Percentiles rank a stretch among this genome's conserved stretches.
Conservation (phyloP, 306 rosid species). For the Cicer pinnatifidum region DNA sequence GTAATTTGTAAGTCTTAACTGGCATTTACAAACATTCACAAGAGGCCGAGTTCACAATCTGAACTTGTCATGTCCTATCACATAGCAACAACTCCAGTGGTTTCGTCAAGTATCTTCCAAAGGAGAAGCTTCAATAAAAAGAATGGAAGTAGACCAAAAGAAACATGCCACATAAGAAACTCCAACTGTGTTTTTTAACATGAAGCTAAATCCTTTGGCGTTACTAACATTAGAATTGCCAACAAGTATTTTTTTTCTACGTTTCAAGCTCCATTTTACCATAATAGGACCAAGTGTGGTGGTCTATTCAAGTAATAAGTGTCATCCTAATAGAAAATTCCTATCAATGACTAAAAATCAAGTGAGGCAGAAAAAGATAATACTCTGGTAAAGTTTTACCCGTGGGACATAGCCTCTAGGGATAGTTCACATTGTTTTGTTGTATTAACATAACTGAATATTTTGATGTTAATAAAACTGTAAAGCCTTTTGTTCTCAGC, state of each 20-base stretch:
- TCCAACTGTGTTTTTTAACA: background rate
- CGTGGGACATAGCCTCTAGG: background rate
- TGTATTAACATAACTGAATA: background rate
- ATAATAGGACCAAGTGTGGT: background rate
- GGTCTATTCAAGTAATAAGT: background rate
- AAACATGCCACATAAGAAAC: constrained; percentile 15
- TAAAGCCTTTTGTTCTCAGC: background rate
- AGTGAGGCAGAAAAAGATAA: background rate
- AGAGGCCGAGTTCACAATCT: background rate
- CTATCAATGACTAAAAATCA: background rate
- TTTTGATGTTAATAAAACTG: background rate
- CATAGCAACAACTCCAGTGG: background rate
- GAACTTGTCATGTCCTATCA: background rate
- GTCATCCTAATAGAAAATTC: background rate
- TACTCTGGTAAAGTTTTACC: background rate
- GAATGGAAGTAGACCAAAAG: background rate
- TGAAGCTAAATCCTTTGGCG: background rate
- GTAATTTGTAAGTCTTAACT: too few relatives aligned
- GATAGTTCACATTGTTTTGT: constrained; percentile 16
- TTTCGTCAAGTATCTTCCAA: background rate
- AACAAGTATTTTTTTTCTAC: constrained; percentile 11
- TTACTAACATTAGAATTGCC: background rate
- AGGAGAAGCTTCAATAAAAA: background rate
- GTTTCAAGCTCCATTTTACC: background rate
- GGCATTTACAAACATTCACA: too few relatives aligned